phyloP scores from a whole-genome alignment of 495 filamentous ascomycete species.

The Halenospora varia region DNA sequence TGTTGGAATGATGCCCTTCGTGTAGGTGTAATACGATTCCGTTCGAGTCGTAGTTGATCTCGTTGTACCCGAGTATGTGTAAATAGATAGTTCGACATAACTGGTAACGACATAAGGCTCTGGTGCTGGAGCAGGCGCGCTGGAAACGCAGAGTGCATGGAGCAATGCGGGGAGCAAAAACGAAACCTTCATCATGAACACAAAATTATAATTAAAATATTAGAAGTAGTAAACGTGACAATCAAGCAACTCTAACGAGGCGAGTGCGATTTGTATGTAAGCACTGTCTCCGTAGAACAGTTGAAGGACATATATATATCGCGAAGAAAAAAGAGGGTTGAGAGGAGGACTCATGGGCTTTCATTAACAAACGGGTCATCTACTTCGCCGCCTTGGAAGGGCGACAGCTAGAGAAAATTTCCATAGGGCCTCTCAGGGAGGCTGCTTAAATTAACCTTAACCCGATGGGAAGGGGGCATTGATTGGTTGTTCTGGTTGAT shows the following conservation, averaged over 20 bases:
- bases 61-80: not conserved
- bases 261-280: not conserved
- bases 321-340: too few relatives aligned
- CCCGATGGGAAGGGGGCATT: too few relatives aligned
- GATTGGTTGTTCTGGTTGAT: too few relatives aligned
- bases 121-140: not conserved
- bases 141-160: not conserved
- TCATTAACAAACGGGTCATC: too few relatives aligned
- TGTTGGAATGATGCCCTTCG: slow-evolving; percentile 28
- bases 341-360: too few relatives aligned
- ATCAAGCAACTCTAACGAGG: not conserved
- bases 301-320: too few relatives aligned
- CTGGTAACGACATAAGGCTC: slow-evolving; percentile 11
- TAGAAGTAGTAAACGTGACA: not conserved
- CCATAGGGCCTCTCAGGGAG: too few relatives aligned
- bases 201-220: not conserved
- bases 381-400: too few relatives aligned
- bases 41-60: not conserved
- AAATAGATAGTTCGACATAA: slow-evolving; percentile 9
- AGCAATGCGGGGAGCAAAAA: not conserved
- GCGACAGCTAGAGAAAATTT: too few relatives aligned
- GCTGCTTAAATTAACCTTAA: too few relatives aligned
- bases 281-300: slow-evolving; percentile 5
- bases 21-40: not conserved
- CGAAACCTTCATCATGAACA: not conserved